Percentiles rank a stretch among this genome's conserved stretches.
Conservation (phyloP, 1,284 basidiomycete genomes). For the Athelia psychrophila region DNA sequence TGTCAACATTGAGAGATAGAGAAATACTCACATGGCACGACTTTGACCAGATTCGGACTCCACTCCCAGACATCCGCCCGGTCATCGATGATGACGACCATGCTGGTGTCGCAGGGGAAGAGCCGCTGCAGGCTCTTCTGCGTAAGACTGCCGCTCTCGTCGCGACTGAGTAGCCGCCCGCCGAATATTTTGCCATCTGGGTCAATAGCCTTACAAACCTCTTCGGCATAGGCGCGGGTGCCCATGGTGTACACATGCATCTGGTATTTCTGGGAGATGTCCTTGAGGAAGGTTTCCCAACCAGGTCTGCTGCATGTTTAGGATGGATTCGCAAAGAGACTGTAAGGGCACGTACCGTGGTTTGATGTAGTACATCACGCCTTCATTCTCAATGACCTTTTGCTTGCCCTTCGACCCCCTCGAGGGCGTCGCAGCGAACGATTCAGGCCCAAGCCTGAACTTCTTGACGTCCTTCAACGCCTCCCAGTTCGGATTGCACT, state of each 20-base stretch:
- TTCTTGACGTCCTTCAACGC: conserved; percentile 86
- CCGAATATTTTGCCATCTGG: conserved; percentile 86
- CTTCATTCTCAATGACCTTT: conserved; percentile 66
- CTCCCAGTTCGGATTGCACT: conserved; percentile 86
- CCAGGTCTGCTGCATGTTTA: conserved; percentile 65
- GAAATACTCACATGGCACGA: conserved; percentile 81
- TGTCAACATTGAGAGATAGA: conserved; percentile 3
- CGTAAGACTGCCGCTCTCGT: conserved; percentile 92
- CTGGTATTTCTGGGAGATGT: conserved; percentile 82
- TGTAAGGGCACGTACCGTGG: conserved; percentile 61
- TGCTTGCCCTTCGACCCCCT: conserved; percentile 49
- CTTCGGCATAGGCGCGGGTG: conserved; percentile 93
- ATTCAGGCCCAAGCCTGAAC: conserved; percentile 84
- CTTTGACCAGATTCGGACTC: conserved; percentile 94
- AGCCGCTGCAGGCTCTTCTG: conserved; percentile 89
- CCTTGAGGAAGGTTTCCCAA: conserved; percentile 74
- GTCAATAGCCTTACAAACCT: conserved; percentile 93
- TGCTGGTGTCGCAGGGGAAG: conserved; percentile 95
- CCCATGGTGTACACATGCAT: conserved; percentile 99
- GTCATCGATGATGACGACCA: conserved; percentile 99
- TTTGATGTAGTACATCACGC: conserved; percentile 97
- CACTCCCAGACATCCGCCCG: conserved; percentile 97
- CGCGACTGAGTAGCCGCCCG: conserved; percentile 85
- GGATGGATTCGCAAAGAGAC: conserved; percentile 10
- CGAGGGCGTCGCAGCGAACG: conserved; percentile 48